Conservation (phyloP, 148 eudicot genomes). For the Drosera capensis region DNA sequence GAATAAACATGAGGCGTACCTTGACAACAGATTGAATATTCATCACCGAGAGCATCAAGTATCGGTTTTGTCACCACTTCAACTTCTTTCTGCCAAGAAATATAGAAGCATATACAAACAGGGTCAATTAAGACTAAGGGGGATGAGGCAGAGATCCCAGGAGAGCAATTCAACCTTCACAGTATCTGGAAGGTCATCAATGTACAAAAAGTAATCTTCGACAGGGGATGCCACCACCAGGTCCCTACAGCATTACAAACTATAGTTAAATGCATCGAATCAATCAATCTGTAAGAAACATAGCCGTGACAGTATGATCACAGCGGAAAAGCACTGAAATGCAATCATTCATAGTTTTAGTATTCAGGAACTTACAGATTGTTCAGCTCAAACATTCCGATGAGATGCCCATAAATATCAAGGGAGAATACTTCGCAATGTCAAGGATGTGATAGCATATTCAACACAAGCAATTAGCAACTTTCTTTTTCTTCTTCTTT, state of each 20-base stretch:
- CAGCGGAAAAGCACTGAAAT: too few relatives aligned
- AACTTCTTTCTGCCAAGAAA: constrained; percentile 41
- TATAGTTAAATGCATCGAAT: constrained; percentile 1
- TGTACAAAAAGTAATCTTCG: constrained; percentile 76
- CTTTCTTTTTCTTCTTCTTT: too few relatives aligned
- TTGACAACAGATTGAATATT: constrained; percentile 72
- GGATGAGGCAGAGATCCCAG: background rate
- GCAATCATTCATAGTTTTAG: background rate
- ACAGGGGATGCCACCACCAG: constrained; percentile 93
- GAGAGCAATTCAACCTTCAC: constrained; percentile 38
- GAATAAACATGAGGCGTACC: constrained; percentile 22
- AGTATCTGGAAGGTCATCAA: constrained; percentile 58
- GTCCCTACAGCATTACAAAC: constrained; percentile 49
- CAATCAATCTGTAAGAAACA: too few relatives aligned
- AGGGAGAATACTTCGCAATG: constrained; percentile 64
- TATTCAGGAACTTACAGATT: constrained; percentile 67
- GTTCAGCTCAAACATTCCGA: constrained; percentile 96
- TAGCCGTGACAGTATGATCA: too few relatives aligned
- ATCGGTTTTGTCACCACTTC: constrained; percentile 51
- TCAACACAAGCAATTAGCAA: too few relatives aligned
- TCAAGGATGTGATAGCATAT: constrained; percentile 54
- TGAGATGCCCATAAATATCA: constrained; percentile 75
- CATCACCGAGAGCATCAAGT: constrained; percentile 84
- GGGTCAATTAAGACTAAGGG: background rate
- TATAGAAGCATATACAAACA: constrained; percentile 1